Conservation (phyloP, 148 eudicot species). For the Euryodendron excelsum region DNA sequence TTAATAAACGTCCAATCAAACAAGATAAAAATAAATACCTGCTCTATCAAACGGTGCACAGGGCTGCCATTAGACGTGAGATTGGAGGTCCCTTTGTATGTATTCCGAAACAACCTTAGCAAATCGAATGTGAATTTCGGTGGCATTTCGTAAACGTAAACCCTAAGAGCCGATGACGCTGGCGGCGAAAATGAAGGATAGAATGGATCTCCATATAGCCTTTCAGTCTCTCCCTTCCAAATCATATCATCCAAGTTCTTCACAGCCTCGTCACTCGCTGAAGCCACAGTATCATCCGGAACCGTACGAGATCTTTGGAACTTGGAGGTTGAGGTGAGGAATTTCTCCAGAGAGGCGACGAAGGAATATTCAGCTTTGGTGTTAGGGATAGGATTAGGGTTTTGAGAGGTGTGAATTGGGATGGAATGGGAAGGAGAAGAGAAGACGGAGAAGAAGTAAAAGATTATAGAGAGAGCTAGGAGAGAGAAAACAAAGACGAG, state of each 20-base stretch:
- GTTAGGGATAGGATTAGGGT: too few species aligned
- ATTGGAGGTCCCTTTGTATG: slow-evolving; percentile 65
- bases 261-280: slow-evolving; percentile 22
- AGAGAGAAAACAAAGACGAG: slow-evolving; percentile 44
- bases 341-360: slow-evolving; percentile 70
- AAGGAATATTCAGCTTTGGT: slow-evolving; percentile 68
- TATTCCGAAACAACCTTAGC: slow-evolving; percentile 56
- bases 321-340: slow-evolving; percentile 39
- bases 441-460: slow-evolving; percentile 37
- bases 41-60: slow-evolving; percentile 79
- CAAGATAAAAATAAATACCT: slow-evolving; percentile 50
- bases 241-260: slow-evolving; percentile 50
- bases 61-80: slow-evolving; percentile 96
- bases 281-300: slow-evolving; percentile 41
- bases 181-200: slow-evolving; percentile 19
- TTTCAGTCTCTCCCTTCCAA: slow-evolving; percentile 44
- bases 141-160: slow-evolving; percentile 95
- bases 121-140: slow-evolving; percentile 83
- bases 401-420: slow-evolving; percentile 8
- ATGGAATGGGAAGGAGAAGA: slow-evolving; percentile 23
- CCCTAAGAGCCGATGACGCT: slow-evolving; percentile 46
- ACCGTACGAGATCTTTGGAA: background rate
- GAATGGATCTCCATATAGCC: slow-evolving; percentile 26
- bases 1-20: background rate
- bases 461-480: slow-evolving; percentile 45